These are phyloP conservation scores for Mallotus repandus DNA, from an alignment of 441 rosid genomes.

Conservation along the genomic window DNA sequence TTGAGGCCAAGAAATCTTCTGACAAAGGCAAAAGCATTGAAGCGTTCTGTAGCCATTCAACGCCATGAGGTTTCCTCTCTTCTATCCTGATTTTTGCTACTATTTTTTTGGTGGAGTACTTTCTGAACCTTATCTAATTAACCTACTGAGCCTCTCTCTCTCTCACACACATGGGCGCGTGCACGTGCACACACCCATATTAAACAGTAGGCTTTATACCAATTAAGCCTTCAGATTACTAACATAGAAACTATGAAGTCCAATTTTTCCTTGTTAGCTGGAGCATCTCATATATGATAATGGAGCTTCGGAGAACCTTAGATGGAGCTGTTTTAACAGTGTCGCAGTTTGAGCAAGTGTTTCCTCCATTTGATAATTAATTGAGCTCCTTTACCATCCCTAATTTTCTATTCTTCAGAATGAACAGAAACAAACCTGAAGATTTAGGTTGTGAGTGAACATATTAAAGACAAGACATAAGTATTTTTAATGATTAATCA, in stretches of 20 bases:
- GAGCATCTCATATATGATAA: background rate
- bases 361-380: too few species aligned
- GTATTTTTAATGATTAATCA: too few species aligned
- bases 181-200: too few species aligned
- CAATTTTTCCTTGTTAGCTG: background rate
- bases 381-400: too few species aligned
- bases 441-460: too few species aligned
- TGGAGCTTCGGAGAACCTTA: background rate
- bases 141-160: too few species aligned
- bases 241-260: background rate
- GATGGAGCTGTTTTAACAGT: background rate
- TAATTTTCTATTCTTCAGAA: too few species aligned
- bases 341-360: too few species aligned
- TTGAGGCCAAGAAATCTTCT: constrained; percentile 91
- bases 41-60: constrained; percentile 92
- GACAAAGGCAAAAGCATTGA: constrained; percentile 91
- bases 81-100: constrained; percentile 20
- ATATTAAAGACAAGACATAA: too few species aligned
- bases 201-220: background rate
- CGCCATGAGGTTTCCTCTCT: constrained; percentile 77
- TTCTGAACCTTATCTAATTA: background rate
- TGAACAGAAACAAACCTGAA: too few species aligned
- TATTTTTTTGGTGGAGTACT: background rate
- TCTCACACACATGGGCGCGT: too few species aligned
- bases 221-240: background rate